phyloP scores from a whole-genome alignment of 2,329 filamentous ascomycete species.

The Ophiostoma populinum region DNA sequence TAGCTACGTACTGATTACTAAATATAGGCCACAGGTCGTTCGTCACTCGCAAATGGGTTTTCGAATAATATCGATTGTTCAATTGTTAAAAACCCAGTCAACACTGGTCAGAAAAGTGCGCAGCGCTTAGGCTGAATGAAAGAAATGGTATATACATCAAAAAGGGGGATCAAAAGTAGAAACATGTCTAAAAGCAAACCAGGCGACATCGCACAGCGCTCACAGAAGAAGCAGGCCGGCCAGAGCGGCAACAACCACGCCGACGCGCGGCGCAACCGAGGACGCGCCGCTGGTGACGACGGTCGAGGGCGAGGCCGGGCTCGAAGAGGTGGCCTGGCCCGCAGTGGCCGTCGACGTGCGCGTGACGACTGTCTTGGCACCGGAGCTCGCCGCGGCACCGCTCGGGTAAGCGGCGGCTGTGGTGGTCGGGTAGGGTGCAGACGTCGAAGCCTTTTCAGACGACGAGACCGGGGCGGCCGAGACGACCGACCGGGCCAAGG shows the following conservation, averaged over 20 bases:
- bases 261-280: background rate
- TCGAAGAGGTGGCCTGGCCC: background rate
- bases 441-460: background rate
- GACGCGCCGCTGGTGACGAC: background rate
- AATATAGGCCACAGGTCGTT: too few relatives aligned
- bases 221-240: slow-evolving; percentile 1
- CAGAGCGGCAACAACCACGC: background rate
- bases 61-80: too few relatives aligned
- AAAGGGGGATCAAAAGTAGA: too few relatives aligned
- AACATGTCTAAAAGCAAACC: too few relatives aligned
- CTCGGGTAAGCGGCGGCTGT: background rate
- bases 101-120: too few relatives aligned
- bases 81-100: too few relatives aligned
- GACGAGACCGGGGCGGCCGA: too few relatives aligned
- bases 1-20: too few relatives aligned
- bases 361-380: background rate
- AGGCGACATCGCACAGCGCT: too few relatives aligned
- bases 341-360: background rate
- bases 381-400: background rate
- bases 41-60: too few relatives aligned
- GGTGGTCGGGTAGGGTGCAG: slow-evolving; percentile 1
- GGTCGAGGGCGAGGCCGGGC: background rate
- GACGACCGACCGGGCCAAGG: background rate
- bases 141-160: too few relatives aligned
- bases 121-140: too few relatives aligned